A percentile compares a stretch with the other conserved stretches of the same genome.
These are phyloP conservation scores for Phytophthora pinifolia DNA, from an alignment of 352 stramenopile genomes.

Conservation along the genomic window DNA sequence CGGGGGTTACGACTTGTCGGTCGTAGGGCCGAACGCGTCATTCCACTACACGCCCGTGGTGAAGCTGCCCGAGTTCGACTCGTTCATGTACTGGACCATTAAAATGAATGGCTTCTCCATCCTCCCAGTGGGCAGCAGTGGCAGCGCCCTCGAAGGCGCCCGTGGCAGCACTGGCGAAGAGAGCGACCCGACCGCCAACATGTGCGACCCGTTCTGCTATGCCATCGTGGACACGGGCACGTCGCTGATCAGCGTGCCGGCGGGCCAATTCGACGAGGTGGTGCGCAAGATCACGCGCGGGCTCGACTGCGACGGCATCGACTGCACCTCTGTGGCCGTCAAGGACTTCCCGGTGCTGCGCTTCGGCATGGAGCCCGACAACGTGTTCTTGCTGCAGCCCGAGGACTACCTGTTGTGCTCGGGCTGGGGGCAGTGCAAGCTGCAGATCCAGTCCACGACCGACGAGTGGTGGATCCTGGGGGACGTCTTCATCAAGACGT, in stretches of 20 bases:
- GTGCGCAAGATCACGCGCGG: constrained; percentile 58
- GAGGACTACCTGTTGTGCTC: constrained; percentile 81
- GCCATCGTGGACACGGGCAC: constrained; percentile 90
- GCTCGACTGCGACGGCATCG: constrained; percentile 66
- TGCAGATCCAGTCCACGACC: constrained; percentile 76
- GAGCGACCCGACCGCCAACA: constrained; percentile 32
- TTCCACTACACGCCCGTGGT: constrained; percentile 90
- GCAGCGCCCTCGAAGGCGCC: not conserved
- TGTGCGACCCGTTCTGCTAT: constrained; percentile 81
- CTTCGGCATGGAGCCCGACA: constrained; percentile 85
- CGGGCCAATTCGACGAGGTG: constrained; percentile 64
- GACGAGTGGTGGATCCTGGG: constrained; percentile 90
- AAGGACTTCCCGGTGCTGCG: constrained; percentile 67
- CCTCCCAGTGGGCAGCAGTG: constrained; percentile 2
- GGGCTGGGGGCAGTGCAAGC: constrained; percentile 67
- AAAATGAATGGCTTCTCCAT: constrained; percentile 71
- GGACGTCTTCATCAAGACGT: constrained; percentile 91
- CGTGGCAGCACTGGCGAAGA: not conserved
- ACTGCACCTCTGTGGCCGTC: constrained; percentile 53
- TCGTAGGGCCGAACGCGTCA: constrained; percentile 78
- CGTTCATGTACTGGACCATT: constrained; percentile 87
- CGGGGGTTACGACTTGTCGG: constrained; percentile 80
- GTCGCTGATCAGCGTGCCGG: constrained; percentile 83
- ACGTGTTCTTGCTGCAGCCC: constrained; percentile 80
- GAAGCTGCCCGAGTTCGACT: constrained; percentile 73